phyloP scores from a whole-genome alignment of 805 yeast species.

The Myxozyma neotropica region DNA sequence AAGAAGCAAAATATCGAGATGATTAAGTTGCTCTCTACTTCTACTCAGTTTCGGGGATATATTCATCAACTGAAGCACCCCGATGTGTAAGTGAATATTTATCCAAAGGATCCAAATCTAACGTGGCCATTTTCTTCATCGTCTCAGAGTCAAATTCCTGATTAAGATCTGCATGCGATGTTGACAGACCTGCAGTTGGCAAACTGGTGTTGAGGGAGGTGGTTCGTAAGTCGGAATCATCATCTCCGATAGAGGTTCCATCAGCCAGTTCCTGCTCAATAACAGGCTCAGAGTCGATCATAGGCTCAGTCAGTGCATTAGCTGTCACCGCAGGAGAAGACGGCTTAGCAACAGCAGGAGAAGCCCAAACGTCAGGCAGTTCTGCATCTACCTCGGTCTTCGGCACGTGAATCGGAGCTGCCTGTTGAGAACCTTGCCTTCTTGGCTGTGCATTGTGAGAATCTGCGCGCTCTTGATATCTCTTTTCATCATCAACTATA shows the following conservation, averaged over 20 bases:
- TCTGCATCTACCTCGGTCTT: not conserved
- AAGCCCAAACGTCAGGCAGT: conserved; percentile 8
- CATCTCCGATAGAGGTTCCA: not conserved
- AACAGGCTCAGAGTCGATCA: not conserved
- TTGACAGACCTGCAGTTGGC: not conserved
- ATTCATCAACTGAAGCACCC: conserved; percentile 13
- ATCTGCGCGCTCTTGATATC: not conserved
- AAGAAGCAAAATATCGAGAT: conserved; percentile 1
- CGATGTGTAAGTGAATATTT: conserved; percentile 26
- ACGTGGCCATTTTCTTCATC: conserved; percentile 5
- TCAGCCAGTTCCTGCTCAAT: not conserved
- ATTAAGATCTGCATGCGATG: not conserved
- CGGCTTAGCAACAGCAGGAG: not conserved
- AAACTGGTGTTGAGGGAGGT: not conserved
- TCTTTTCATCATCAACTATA: not conserved
- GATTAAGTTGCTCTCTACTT: not conserved
- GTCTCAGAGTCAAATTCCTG: not conserved
- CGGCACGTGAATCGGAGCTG: not conserved
- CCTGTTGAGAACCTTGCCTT: not conserved
- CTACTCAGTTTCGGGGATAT: conserved; percentile 29
- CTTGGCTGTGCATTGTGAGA: not conserved
- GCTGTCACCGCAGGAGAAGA: not conserved
- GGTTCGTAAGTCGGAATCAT: not conserved
- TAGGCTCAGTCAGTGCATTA: not conserved
- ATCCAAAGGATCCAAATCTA: conserved; percentile 28